Evolutionary conservation across 352 stramenopile species (phyloP).

Genomic region (Phytophthora rubi): DNA sequence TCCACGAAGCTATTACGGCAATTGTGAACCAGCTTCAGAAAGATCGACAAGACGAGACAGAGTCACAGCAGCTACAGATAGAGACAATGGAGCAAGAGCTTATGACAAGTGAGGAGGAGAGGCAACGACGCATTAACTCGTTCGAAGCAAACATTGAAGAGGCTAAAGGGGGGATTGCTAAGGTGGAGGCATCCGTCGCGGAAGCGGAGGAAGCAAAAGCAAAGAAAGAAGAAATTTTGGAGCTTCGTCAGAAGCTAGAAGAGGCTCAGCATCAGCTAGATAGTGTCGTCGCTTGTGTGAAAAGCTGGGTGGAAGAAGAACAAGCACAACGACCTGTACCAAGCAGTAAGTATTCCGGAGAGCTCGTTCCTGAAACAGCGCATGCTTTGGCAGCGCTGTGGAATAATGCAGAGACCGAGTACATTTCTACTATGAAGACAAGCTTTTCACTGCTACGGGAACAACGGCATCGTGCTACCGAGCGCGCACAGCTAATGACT

Average conservation of each 20-base stretch:
- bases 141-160: slow-evolving; percentile 46
- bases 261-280: slow-evolving; percentile 46
- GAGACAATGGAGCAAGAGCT: slow-evolving; percentile 35
- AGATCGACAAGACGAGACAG: slow-evolving; percentile 17
- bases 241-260: slow-evolving; percentile 52
- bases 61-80: slow-evolving; percentile 32
- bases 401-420: slow-evolving; percentile 65
- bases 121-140: slow-evolving; percentile 36
- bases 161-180: slow-evolving; percentile 47
- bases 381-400: slow-evolving; percentile 49
- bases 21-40: slow-evolving; percentile 42
- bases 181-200: slow-evolving; percentile 45
- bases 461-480: slow-evolving; percentile 39
- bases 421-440: slow-evolving; percentile 53
- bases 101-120: slow-evolving; percentile 50
- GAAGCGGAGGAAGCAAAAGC: slow-evolving; percentile 75
- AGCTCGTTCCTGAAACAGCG: slow-evolving; percentile 42
- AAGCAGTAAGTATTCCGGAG: slow-evolving; percentile 35
- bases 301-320: slow-evolving; percentile 39
- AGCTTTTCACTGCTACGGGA: slow-evolving; percentile 48
- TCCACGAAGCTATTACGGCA: slow-evolving; percentile 40
- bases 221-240: slow-evolving; percentile 78
- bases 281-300: slow-evolving; percentile 20
- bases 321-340: neutral
- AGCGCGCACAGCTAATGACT: slow-evolving; percentile 41